These are phyloP conservation scores for Teunomyces panamensis DNA, from an alignment of 805 yeast genomes.

Conservation along the genomic window DNA sequence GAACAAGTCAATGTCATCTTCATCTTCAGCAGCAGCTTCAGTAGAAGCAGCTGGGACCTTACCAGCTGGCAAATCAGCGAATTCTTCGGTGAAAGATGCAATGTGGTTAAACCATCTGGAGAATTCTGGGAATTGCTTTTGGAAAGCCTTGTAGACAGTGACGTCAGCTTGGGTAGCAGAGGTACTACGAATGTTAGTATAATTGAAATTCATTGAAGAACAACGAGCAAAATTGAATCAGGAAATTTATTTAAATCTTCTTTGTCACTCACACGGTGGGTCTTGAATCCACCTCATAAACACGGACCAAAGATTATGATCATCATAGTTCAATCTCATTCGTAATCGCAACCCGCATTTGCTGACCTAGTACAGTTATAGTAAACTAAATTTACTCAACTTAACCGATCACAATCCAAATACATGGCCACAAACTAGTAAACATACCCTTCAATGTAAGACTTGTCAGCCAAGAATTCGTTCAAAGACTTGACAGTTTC, in stretches of 20 bases:
- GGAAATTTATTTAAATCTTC: conserved; percentile 27
- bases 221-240: conserved; percentile 9
- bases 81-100: conserved; percentile 87
- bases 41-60: conserved; percentile 52
- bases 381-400: neutral
- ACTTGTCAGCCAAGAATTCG: conserved; percentile 85
- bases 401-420: neutral
- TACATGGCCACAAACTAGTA: neutral
- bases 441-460: conserved; percentile 94
- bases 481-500: conserved; percentile 65
- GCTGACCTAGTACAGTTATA: neutral
- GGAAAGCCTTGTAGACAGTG: conserved; percentile 90
- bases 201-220: conserved; percentile 6
- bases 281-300: conserved; percentile 94
- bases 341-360: neutral
- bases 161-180: conserved; percentile 96
- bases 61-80: conserved; percentile 78
- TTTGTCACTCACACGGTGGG: conserved; percentile 93
- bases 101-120: conserved; percentile 99
- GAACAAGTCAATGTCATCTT: conserved; percentile 89
- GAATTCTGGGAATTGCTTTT: conserved; percentile 86
- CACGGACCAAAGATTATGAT: conserved; percentile 86
- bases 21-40: conserved; percentile 63
- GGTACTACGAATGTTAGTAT: conserved; percentile 51
- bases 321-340: conserved; percentile 47